Evolutionary conservation across 805 yeast species (phyloP), one percentile per base, ranked within the genome.

Genomic region (Saccharomycopsis schoenii): DNA sequence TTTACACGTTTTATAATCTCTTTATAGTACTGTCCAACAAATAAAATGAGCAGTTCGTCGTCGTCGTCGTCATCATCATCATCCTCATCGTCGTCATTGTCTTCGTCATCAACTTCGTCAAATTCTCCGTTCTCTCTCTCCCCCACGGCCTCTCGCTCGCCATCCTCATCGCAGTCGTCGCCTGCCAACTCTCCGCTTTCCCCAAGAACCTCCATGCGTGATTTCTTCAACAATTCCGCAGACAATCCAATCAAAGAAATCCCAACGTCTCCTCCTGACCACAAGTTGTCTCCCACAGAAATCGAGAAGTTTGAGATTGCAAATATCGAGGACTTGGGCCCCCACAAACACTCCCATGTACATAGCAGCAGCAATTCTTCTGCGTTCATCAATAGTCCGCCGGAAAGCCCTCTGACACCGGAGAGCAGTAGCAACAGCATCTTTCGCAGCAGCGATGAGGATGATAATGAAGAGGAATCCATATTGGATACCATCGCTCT

Each of bases 281-380:
- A 58, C 29, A 17, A 19, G 56, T 56, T 59, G 54, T 58, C 56
- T 57, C 60, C 55, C 17, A 67, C 65, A 52, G 73, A 70, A 58
- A 72, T 71, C 4, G 73, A 71, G 62, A 64, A 69, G 36, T 71
- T 71, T 59, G 73, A 71, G 62, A 65, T 67, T 65, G 71, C 72
- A 6, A 71, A 71, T 43, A 65, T 71, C 2, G 73, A 70, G 47
- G 74, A 71, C 50, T 65, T 71, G 57, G 73, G 74, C 1, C 52
- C 52, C 4, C 52, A 47, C 15, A 47, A 47, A 24, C 52, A 47
- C 21, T 21, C 52, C 19, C 52, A 47, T 47, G 6, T 14, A 4
- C 52, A 47, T n/a, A 47, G 21, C 25, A 5, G 10, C n/a, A 2
- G 15, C 14, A 19, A n/a, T 24, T 47, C 52, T 24, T 25, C 51